Evolutionary conservation across 345 rosid species (phyloP), one percentile per base, ranked within the genome.

Genomic region (Trapa bicornis): DNA sequence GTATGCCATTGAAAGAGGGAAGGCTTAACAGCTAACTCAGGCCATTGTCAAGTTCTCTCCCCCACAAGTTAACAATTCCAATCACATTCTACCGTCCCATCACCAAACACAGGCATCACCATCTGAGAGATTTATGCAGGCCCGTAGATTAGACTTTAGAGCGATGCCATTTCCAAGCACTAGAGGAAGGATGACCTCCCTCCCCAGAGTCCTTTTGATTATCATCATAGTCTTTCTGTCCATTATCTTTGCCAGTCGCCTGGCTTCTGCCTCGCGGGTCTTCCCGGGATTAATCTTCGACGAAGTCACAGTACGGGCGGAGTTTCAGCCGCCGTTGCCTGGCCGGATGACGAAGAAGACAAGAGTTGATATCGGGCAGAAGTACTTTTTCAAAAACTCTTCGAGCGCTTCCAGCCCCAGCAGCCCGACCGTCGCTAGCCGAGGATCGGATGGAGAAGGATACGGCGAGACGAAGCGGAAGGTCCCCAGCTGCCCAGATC

Each of bases 401-500:
- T 12, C 15, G 22, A 33, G 62, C 29, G 29, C 29, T 54, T 39
- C 33, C 33, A 6, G 37, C 4, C 8, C 47, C 37, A 32, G 35
- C 64, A 42, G 33, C 61, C 63, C 37, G 38, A 2, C 35, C 38
- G 7, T 22, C 29, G 29, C 37, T 15, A 37, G 32, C 63, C 63
- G 63, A 50, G 56, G 56, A 50, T 17, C 22, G 12, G 56, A 22
- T 22, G 29, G 37, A 12, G 36, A 17, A 32, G 66, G 65, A 10
- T 33, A 61, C 66, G 66, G 38, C 6, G 66, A 70, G 36, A 70
- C 47, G 67, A 70, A 70, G 66, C 57, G 72, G 67, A 70, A 38
- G 17, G 66, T 70, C 13, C 66, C 72, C 3, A 70, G 72, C 43
- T 62, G 72, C 66, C 72, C 72, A 17, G 72, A 70, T 61, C 72